Evolutionary conservation across 495 filamentous ascomycete species (phyloP).

Genomic region (Cercophora scortea): DNA sequence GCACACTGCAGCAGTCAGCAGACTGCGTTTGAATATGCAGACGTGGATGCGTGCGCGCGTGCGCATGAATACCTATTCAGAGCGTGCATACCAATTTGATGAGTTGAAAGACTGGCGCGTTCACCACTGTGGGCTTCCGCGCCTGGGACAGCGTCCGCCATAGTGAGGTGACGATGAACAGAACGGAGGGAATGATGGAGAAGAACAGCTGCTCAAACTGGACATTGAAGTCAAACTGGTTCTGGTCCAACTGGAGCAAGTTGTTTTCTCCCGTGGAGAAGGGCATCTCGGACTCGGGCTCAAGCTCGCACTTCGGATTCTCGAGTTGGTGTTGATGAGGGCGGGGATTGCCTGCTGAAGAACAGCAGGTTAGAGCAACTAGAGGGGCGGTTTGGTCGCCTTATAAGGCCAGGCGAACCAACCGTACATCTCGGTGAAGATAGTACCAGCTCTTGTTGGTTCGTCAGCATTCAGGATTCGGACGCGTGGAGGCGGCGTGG

Average conservation of each 20-base stretch:
- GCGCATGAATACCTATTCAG: conserved; percentile 1
- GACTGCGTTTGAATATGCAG: background rate
- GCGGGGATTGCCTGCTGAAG: too few relatives aligned
- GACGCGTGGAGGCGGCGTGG: too few relatives aligned
- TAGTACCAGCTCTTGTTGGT: too few relatives aligned
- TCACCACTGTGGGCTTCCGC: conserved; percentile 24
- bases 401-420: too few relatives aligned
- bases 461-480: too few relatives aligned
- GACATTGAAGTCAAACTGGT: conserved; percentile 34
- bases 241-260: background rate
- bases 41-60: background rate
- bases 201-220: conserved; percentile 34
- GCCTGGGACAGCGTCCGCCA: conserved; percentile 19
- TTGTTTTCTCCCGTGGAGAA: background rate
- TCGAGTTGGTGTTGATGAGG: too few relatives aligned
- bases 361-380: too few relatives aligned
- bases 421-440: too few relatives aligned
- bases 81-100: conserved; percentile 22
- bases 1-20: conserved; percentile 5
- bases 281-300: too few relatives aligned
- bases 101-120: conserved; percentile 24
- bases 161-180: conserved; percentile 28
- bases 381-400: too few relatives aligned
- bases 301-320: too few relatives aligned
- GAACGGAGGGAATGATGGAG: conserved; percentile 27